Percentiles rank a stretch among this genome's conserved stretches.
These are phyloP conservation scores for Guyanaporus albipodus DNA, from an alignment of 768 basidiomycete species.

Conservation along the genomic window DNA sequence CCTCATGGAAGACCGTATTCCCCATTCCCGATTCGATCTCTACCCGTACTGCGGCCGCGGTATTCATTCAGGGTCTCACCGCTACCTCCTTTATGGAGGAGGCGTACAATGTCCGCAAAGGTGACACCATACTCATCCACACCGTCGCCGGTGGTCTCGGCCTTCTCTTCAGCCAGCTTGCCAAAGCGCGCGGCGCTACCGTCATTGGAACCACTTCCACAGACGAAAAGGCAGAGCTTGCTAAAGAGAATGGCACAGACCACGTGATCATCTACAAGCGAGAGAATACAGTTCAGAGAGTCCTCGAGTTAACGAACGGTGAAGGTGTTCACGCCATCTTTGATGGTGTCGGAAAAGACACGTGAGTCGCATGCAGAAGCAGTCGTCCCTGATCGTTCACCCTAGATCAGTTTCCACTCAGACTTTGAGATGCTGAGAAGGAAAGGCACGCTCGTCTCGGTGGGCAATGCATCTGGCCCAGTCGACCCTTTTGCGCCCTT, in stretches of 20 bases:
- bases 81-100: conserved; percentile 76
- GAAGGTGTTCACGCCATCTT: conserved; percentile 83
- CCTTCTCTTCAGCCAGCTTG: conserved; percentile 62
- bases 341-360: conserved; percentile 97
- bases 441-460: conserved; percentile 86
- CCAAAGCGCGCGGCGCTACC: conserved; percentile 70
- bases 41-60: conserved; percentile 61
- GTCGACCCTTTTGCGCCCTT: conserved; percentile 73
- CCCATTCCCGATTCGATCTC: conserved; percentile 63
- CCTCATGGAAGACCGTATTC: conserved; percentile 57
- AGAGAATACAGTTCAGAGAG: conserved; percentile 71
- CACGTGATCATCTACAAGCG: conserved; percentile 81
- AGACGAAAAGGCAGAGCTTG: conserved; percentile 75
- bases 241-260: conserved; percentile 74
- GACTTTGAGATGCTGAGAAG: conserved; percentile 78
- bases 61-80: conserved; percentile 73
- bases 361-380: conserved; percentile 45
- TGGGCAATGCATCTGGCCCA: conserved; percentile 90
- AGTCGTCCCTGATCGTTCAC: conserved; percentile 3
- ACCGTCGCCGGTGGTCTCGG: conserved; percentile 92
- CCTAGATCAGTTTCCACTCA: conserved; percentile 55
- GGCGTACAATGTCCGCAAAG: conserved; percentile 77
- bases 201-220: conserved; percentile 95
- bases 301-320: conserved; percentile 71
- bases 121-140: conserved; percentile 79